Base-by-base conservation (phyloP, 2,329 filamentous ascomycete genomes). In the Claviceps maximensis region DNA sequence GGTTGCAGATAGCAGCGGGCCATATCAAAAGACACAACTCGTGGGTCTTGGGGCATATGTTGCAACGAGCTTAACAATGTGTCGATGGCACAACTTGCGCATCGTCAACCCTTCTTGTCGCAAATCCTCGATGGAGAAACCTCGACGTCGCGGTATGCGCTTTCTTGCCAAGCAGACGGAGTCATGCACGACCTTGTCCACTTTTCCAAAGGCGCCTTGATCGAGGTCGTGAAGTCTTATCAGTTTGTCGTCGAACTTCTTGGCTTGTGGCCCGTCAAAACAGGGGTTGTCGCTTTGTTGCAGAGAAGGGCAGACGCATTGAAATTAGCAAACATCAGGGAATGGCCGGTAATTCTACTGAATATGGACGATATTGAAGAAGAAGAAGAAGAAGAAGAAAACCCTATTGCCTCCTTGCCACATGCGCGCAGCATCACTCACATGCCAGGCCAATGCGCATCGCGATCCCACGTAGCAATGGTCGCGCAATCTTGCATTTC, bases 1-100 rank as follows among this genome's bases (percentile, higher is more conserved):
- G 59, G 55, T 72, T 74, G 62, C 73, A 75, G 7, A 71, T 65
- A 21, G 73, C 74, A 27, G 69, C 73, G 12, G 73, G 74, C 68
- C 72, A 75, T 31, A 74, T 66, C 42, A 76, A 64, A 12, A 76
- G 61, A 53, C 70, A 75, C 4, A 76, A 59, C 53, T 72, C 65
- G 54, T 68, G 65, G 10, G 60, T 25, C 65, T 66, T 6, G 66
- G 63, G 42, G 69, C 70, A 57, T 76, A 76, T 1, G 73, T 71
- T 2, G 73, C 73, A 19, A 75, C 68, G 23, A 76, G 60, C 58
- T 68, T 72, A 53, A 76, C 67, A 47, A 76, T 71, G 58, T 76
- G 74, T 47, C 69, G 68, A 56, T 76, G 74, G 42, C 69, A 67
- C 9, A 76, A 64, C 54, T 69, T 69, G 54, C 72, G 69, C 72